These are phyloP conservation scores for Globisporangium paddicum DNA, from an alignment of 352 stramenopile species.

Conservation along the genomic window DNA sequence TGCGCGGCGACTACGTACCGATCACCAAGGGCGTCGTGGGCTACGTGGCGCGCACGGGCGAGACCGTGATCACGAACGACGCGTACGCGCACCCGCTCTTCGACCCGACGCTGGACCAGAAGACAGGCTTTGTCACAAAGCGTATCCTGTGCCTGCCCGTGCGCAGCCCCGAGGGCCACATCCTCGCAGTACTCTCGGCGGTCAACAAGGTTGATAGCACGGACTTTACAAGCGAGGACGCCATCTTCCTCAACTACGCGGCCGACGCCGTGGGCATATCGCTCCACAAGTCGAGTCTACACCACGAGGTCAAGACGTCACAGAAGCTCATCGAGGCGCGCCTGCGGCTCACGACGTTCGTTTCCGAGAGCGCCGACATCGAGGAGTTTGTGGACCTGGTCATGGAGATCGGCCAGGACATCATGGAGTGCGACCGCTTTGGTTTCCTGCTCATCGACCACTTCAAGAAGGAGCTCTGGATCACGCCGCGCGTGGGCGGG, in stretches of 20 bases:
- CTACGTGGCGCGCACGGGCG: slow-evolving; percentile 55
- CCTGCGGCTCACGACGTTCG: slow-evolving; percentile 57
- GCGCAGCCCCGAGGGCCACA: slow-evolving; percentile 46
- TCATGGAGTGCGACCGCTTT: slow-evolving; percentile 75
- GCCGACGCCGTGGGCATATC: slow-evolving; percentile 63
- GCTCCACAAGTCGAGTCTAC: slow-evolving; percentile 63
- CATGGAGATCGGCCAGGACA: slow-evolving; percentile 67
- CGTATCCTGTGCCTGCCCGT: slow-evolving; percentile 63
- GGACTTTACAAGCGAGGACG: slow-evolving; percentile 63
- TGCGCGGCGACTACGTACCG: slow-evolving; percentile 60
- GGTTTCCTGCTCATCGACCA: slow-evolving; percentile 66
- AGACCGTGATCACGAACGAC: slow-evolving; percentile 68
- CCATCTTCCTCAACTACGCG: slow-evolving; percentile 69
- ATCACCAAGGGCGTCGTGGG: slow-evolving; percentile 68
- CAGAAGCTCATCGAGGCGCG: slow-evolving; percentile 67
- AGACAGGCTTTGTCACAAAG: slow-evolving; percentile 55
- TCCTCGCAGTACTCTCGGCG: slow-evolving; percentile 58
- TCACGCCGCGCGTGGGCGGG: slow-evolving; percentile 40
- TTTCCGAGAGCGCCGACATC: slow-evolving; percentile 54
- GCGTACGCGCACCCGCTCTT: slow-evolving; percentile 59
- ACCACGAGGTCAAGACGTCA: slow-evolving; percentile 63
- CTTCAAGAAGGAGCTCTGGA: slow-evolving; percentile 77
- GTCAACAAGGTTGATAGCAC: slow-evolving; percentile 73
- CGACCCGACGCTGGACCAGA: slow-evolving; percentile 60
- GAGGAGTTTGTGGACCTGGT: slow-evolving; percentile 63